A percentile compares a stretch with the other conserved stretches of the same genome.
These are phyloP conservation scores for Vicia sativa DNA, from an alignment of 306 rosid species.

Conservation along the genomic window DNA sequence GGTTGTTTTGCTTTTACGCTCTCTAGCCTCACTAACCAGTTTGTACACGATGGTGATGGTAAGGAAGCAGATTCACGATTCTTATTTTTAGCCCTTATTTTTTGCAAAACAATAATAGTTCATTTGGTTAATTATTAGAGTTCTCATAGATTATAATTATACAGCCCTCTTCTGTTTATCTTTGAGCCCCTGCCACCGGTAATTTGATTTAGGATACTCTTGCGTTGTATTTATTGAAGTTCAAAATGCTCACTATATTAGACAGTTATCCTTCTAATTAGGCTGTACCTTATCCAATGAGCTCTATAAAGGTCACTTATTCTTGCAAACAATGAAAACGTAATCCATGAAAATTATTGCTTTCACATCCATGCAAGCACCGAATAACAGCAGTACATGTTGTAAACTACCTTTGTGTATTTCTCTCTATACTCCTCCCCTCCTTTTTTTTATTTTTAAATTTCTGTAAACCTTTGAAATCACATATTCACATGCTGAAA, in stretches of 20 bases:
- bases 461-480: background rate
- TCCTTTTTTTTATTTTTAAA: background rate
- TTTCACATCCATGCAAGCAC: background rate
- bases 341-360: background rate
- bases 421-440: background rate
- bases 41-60: slow-evolving; percentile 98
- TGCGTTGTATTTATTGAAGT: slow-evolving; percentile 1
- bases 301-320: background rate
- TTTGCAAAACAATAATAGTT: background rate
- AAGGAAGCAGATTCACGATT: slow-evolving; percentile 40
- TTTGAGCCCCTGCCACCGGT: slow-evolving; percentile 4
- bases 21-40: slow-evolving; percentile 85
- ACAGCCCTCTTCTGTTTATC: background rate
- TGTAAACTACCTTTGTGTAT: background rate
- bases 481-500: background rate
- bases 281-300: slow-evolving; percentile 11
- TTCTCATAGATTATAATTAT: background rate
- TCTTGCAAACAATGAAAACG: background rate
- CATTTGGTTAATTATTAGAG: slow-evolving; percentile 16
- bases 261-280: background rate
- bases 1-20: slow-evolving; percentile 71
- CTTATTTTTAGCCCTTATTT: slow-evolving; percentile 5
- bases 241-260: background rate
- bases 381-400: background rate
- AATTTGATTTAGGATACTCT: background rate